Conservation (phyloP, 2,329 filamentous ascomycete genomes). For the Ceratocystis cacaofunesta region DNA sequence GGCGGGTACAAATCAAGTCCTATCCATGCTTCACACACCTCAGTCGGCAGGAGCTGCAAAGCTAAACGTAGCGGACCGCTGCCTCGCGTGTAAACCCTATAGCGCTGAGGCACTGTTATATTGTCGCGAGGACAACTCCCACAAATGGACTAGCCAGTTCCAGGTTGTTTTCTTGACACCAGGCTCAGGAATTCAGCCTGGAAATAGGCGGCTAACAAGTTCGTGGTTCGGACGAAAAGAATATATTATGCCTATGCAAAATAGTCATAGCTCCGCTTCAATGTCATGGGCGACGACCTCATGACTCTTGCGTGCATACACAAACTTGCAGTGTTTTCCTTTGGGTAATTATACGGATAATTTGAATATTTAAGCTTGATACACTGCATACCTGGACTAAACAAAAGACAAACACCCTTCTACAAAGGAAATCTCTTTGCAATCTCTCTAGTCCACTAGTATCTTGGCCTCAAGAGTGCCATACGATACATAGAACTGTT, state of each 20-base stretch:
- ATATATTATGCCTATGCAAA: background rate
- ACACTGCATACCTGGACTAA: background rate
- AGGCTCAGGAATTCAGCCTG: background rate
- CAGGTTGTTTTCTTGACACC: too few species aligned
- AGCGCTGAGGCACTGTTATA: background rate
- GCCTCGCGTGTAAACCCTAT: background rate
- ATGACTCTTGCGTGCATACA: background rate
- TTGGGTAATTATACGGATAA: background rate
- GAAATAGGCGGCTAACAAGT: background rate
- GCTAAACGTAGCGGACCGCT: background rate
- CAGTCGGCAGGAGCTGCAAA: background rate
- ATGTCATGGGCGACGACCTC: background rate
- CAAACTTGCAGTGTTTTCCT: background rate
- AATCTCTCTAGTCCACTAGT: slow-evolving; percentile 51
- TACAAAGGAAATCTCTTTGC: too few species aligned
- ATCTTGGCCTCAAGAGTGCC: slow-evolving; percentile 72
- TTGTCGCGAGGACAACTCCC: background rate
- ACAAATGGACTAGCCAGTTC: background rate
- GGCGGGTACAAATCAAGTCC: background rate
- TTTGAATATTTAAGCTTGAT: background rate
- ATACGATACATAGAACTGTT: slow-evolving; percentile 74
- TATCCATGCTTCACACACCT: background rate
- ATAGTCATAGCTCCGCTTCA: background rate
- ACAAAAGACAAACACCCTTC: background rate
- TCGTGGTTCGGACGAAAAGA: background rate